Evolutionary conservation across 2,329 filamentous ascomycete species (phyloP), one percentile per base, ranked within the genome.

Genomic region (Anisogramma anomala): DNA sequence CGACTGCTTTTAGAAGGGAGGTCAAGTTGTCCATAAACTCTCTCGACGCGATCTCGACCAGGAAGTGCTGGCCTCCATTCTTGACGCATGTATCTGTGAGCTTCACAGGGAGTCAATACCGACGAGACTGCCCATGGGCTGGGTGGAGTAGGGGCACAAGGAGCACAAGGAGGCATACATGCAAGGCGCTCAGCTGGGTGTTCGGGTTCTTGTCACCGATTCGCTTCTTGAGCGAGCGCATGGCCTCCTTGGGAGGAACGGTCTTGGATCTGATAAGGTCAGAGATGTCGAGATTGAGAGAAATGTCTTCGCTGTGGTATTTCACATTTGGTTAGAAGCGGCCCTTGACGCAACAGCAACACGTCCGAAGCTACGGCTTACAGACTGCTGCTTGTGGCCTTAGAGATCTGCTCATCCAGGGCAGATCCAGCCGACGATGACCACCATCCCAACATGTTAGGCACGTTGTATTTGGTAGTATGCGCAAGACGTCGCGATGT

Each of bases 171-270:
- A 11, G 19, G 48, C 67, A 45, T 71, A 91, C 86, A 62, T 91
- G 93, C 41, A 98, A 67, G n/a, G 91, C 84, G 53, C 88, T 91
- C 26, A 98, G 71, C 67, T 98, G 91, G 26, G 91, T 81, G 61
- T 98, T 98, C 26, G 91, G 91, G 58, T 98, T 98, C 71, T 88
- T 94, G 70, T 94, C 87, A 63, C 85, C 87, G 68, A 98, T 87
- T 60, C 91, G 81, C 58, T 79, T 79, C 67, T 95, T 96, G 55
- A 98, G 69, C 32, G 86, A 89, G 60, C 87, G 84, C 91, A 98
- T 98, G 48, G 91, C 91, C 64, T 98, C 91, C 63, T 89, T 95
- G 40, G 91, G 89, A 61, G 88, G 87, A 37, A 98, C 89, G 14
- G 87, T 94, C 69, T 96, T 96, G 56, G 88, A 96, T 54, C 91